A percentile compares a stretch with the other conserved stretches of the same genome.
Evolutionary conservation across 2,329 filamentous ascomycete genomes (phyloP).

Genomic region (Colletotrichum coccodes): DNA sequence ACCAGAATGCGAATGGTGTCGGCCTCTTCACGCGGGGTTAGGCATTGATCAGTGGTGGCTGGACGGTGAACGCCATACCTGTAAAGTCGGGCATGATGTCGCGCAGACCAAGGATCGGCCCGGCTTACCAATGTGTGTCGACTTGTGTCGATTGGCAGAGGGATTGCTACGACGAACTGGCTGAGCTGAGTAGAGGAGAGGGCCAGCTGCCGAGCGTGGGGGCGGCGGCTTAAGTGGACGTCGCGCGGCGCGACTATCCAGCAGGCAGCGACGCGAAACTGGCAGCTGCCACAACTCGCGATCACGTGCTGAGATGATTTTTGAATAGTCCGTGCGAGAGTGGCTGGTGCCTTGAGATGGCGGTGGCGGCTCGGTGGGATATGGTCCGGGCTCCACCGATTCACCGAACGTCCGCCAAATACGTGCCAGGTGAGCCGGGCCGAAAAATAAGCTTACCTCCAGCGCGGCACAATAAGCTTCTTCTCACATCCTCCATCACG

Average conservation of each 20-base stretch:
- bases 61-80: constrained; percentile 8
- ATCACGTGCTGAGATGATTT: constrained; percentile 8
- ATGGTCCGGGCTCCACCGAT: neutral
- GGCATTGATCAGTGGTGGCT: neutral
- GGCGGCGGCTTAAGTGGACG: neutral
- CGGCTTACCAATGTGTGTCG: neutral
- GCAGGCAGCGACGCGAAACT: constrained; percentile 18
- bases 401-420: neutral
- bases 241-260: constrained; percentile 18
- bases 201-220: neutral
- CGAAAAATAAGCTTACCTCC: neutral
- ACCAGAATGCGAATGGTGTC: constrained; percentile 96
- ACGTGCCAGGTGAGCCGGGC: neutral
- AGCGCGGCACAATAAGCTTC: neutral
- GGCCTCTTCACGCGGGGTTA: constrained; percentile 53
- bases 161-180: neutral
- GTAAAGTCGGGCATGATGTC: constrained; percentile 26
- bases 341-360: neutral
- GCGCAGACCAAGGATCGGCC: neutral
- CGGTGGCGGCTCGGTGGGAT: too few relatives aligned
- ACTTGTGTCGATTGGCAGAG: neutral
- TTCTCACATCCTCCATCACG: neutral
- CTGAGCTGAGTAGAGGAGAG: neutral
- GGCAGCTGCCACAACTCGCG: neutral
- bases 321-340: too few relatives aligned